Evolutionary conservation across 2,329 filamentous ascomycete genomes (phyloP).

Genomic region (Orbilia oligospora): DNA sequence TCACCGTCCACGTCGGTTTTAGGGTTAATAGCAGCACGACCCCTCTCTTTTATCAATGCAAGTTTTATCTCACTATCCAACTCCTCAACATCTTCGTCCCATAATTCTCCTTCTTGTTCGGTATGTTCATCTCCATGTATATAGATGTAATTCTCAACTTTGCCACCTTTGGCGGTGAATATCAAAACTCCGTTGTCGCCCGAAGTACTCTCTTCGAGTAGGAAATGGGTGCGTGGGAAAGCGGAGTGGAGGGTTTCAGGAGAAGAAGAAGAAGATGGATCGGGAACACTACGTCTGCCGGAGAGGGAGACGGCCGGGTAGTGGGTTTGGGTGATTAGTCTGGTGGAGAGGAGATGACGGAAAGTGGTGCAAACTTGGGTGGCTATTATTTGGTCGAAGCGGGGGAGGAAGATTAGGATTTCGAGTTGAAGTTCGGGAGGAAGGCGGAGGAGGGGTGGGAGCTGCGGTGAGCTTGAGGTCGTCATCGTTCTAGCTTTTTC

Average conservation of each 20-base stretch:
- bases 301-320: not conserved
- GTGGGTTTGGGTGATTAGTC: not conserved
- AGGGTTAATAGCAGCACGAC: too few relatives aligned
- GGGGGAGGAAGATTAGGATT: conserved; percentile 23
- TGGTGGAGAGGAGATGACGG: conserved; percentile 1
- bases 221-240: not conserved
- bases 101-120: conserved; percentile 1
- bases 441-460: conserved; percentile 24
- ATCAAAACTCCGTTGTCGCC: not conserved
- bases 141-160: not conserved
- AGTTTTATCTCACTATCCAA: not conserved
- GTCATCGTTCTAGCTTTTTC: too few relatives aligned
- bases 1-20: too few relatives aligned
- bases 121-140: not conserved
- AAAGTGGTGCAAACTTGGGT: conserved; percentile 1
- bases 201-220: not conserved
- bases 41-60: not conserved
- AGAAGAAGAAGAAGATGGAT: too few relatives aligned
- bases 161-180: not conserved
- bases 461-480: too few relatives aligned
- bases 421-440: conserved; percentile 34
- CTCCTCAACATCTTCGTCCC: not conserved
- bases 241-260: not conserved
- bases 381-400: conserved; percentile 21
- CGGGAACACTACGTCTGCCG: not conserved